Base-by-base conservation (phyloP, 208 protist species). In the Crithidia thermophila region DNA sequence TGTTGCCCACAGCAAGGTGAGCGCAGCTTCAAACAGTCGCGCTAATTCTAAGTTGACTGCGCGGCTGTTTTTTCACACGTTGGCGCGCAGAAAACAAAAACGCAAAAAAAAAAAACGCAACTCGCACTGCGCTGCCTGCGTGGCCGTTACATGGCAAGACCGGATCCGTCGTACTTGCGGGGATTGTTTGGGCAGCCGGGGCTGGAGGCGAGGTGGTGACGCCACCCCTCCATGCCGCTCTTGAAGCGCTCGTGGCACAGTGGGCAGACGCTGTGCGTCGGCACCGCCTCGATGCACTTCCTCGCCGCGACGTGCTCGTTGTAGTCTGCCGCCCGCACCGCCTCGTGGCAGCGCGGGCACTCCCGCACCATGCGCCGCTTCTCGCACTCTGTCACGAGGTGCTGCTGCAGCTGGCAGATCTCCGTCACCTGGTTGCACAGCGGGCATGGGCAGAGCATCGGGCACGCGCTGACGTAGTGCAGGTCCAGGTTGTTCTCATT, bases 381-480 rank as follows among this genome's bases (percentile, higher is more conserved):
- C 65, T 93, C 86, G 60, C 93, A 97, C 74, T 97, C 93, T 8
- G 65, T 76, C 23, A 95, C 83, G n/a, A 94, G 72, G 72, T 97
- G 93, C 63, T 94, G 76, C 73, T 95, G 88, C 53, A 97, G 73
- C 23, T 82, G 88, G 57, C 84, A 79, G 53, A 97, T 95, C 70
- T 97, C 90, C 27, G 90, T 96, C 33, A 97, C 88, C 81, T 97
- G 91, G 49, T 94, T 86, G 49, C 93, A 97, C 53, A 96, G 72
- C 28, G 88, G 91, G 61, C 93, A 97, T 13, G 86, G 91, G 64
- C 88, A 95, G 18, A 97, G 83, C 93, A 97, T 96, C 42, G 93
- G 93, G 60, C 93, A 97, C 0, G 72, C 73, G 13, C 85, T 81
- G 37, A 94, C 77, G 52, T 93, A 96, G 79, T 97, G 93, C 50